These are phyloP conservation scores for Pseudozyma tsukubaensis DNA, from an alignment of 1,284 basidiomycete species.

Conservation along the genomic window DNA sequence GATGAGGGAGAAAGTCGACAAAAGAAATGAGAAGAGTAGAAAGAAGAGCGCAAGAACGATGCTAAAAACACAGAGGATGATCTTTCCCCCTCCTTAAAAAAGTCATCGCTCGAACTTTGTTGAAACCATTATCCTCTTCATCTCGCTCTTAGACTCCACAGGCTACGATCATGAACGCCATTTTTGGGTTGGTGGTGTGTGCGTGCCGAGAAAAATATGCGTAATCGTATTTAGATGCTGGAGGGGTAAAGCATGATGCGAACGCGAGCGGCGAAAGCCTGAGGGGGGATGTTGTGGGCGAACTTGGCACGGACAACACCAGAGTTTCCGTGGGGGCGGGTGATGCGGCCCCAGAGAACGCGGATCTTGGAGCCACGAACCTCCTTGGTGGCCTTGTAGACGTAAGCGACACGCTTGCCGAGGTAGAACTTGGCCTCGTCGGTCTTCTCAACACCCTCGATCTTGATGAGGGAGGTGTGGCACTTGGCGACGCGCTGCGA, in stretches of 20 bases:
- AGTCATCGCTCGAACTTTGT: neutral
- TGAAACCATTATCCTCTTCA: neutral
- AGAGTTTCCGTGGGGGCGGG: slow-evolving; percentile 75
- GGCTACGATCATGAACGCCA: slow-evolving; percentile 29
- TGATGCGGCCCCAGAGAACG: slow-evolving; percentile 89
- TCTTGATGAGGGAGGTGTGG: slow-evolving; percentile 93
- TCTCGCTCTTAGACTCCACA: slow-evolving; percentile 15
- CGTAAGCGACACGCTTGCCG: slow-evolving; percentile 98
- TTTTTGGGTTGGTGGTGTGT: slow-evolving; percentile 26
- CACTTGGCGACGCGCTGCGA: slow-evolving; percentile 95
- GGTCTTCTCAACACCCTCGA: slow-evolving; percentile 93
- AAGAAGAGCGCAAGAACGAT: slow-evolving; percentile 13
- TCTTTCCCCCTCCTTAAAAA: slow-evolving; percentile 3
- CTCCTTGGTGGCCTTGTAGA: slow-evolving; percentile 95
- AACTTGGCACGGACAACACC: slow-evolving; percentile 99
- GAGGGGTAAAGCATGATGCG: slow-evolving; percentile 80
- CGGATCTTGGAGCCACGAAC: slow-evolving; percentile 91
- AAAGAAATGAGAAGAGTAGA: slow-evolving; percentile 44
- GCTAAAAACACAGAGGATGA: slow-evolving; percentile 46
- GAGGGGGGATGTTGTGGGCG: slow-evolving; percentile 93
- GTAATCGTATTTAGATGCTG: slow-evolving; percentile 51
- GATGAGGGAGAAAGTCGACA: slow-evolving; percentile 13
- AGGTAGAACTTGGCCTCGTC: slow-evolving; percentile 98
- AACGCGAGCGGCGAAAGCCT: slow-evolving; percentile 92
- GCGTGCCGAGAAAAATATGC: neutral